Percentiles rank a stretch among this genome's conserved stretches.
These are phyloP conservation scores for Aspergillus pseudoterreus DNA, from an alignment of 2,329 filamentous ascomycete species.

Conservation along the genomic window DNA sequence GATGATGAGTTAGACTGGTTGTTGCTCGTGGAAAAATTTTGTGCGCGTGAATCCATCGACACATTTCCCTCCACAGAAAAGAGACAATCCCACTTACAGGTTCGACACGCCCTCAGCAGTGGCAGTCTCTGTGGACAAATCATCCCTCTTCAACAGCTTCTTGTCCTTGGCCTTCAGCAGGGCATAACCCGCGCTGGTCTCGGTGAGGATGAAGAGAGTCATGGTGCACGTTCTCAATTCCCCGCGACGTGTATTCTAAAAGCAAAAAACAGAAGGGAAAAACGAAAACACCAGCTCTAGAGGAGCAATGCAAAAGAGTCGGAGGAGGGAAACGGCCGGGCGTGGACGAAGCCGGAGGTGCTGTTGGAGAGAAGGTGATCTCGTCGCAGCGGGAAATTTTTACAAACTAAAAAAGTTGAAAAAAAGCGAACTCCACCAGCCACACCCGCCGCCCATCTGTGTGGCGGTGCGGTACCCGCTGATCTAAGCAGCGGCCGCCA, in stretches of 20 bases:
- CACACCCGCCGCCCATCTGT: slow-evolving; percentile 3
- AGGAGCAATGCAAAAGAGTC: slow-evolving; percentile 20
- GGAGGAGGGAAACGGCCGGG: slow-evolving; percentile 23
- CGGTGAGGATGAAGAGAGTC: slow-evolving; percentile 88
- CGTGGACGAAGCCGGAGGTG: slow-evolving; percentile 30
- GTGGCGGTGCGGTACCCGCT: slow-evolving; percentile 21
- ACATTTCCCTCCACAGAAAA: neutral
- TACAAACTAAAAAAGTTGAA: slow-evolving; percentile 32
- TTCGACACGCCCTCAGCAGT: slow-evolving; percentile 81
- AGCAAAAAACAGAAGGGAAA: slow-evolving; percentile 3
- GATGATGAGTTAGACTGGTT: slow-evolving; percentile 20
- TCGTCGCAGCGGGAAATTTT: slow-evolving; percentile 33
- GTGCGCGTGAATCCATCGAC: neutral
- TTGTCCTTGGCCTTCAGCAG: slow-evolving; percentile 98
- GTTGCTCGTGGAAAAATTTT: slow-evolving; percentile 22
- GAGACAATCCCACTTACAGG: slow-evolving; percentile 58
- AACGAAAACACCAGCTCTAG: slow-evolving; percentile 15
- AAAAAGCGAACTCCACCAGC: slow-evolving; percentile 24
- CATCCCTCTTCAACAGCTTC: slow-evolving; percentile 89
- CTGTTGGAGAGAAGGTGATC: slow-evolving; percentile 23
- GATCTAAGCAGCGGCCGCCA: neutral
- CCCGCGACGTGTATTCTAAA: slow-evolving; percentile 16
- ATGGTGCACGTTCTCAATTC: slow-evolving; percentile 51
- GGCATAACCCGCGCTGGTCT: slow-evolving; percentile 95
- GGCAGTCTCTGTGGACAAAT: slow-evolving; percentile 69